phyloP scores from a whole-genome alignment of 805 yeast species.

The Millerozyma miso region DNA sequence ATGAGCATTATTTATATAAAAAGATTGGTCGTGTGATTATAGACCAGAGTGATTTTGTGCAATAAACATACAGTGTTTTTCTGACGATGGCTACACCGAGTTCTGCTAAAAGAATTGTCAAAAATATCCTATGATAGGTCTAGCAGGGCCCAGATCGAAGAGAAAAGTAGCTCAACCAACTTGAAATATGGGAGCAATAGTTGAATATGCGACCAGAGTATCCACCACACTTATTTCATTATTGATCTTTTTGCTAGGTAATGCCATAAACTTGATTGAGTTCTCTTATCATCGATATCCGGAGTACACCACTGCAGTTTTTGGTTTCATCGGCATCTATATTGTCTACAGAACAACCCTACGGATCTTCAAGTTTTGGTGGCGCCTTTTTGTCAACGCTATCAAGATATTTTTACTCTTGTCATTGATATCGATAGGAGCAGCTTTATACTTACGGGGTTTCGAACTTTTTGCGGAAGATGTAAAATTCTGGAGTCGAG shows the following conservation, averaged over 20 bases:
- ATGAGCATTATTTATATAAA: too few relatives aligned
- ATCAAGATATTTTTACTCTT: conserved; percentile 16
- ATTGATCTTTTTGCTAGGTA: conserved; percentile 11
- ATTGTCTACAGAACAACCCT: conserved; percentile 14
- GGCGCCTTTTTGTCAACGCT: conserved; percentile 13
- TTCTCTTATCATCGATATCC: conserved; percentile 16
- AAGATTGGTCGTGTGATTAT: too few relatives aligned
- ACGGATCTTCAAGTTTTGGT: conserved; percentile 18
- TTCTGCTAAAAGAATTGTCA: too few relatives aligned
- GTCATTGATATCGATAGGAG: conserved; percentile 9
- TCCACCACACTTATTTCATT: conserved; percentile 8
- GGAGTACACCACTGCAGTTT: conserved; percentile 12
- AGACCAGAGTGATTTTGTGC: too few relatives aligned
- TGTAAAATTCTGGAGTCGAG: conserved; percentile 8
- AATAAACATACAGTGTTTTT: too few relatives aligned
- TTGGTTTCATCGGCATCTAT: conserved; percentile 13
- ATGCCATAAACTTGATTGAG: conserved; percentile 8
- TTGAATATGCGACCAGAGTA: conserved; percentile 10
- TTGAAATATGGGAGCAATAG: conserved; percentile 5
- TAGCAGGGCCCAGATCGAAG: too few relatives aligned
- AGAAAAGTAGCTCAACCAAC: too few relatives aligned
- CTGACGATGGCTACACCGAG: too few relatives aligned
- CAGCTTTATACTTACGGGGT: conserved; percentile 20
- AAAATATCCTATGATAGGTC: too few relatives aligned
- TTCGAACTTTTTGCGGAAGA: conserved; percentile 16